phyloP scores from a whole-genome alignment of 140 eudicot species.

The Ambrosia hybrid region DNA sequence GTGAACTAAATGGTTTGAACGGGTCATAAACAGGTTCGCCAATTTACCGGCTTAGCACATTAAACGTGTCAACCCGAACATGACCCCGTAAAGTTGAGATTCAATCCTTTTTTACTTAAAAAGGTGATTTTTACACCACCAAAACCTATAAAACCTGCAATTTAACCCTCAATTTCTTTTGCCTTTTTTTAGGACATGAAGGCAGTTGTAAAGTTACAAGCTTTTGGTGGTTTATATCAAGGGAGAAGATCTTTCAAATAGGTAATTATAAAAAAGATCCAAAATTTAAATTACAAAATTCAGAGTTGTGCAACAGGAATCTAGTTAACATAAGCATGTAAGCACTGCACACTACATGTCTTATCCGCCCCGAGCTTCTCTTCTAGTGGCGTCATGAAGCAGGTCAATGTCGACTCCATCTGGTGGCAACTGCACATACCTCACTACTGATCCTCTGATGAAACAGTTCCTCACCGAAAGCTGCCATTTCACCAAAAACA shows the following conservation, averaged over 20 bases:
- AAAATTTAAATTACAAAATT: slow-evolving; percentile 15
- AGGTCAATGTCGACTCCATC: slow-evolving; percentile 95
- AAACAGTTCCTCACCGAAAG: slow-evolving; percentile 96
- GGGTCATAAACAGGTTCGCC: neutral
- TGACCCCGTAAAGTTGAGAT: too few species aligned
- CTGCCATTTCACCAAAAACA: slow-evolving; percentile 37
- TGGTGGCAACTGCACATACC: slow-evolving; percentile 94
- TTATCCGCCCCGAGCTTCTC: slow-evolving; percentile 97
- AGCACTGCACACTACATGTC: slow-evolving; percentile 5
- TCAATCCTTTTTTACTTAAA: neutral
- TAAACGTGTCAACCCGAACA: neutral
- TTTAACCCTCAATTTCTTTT: too few species aligned
- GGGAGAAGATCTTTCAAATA: slow-evolving; percentile 1
- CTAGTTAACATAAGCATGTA: slow-evolving; percentile 7
- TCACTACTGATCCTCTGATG: slow-evolving; percentile 95
- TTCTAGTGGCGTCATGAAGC: slow-evolving; percentile 98
- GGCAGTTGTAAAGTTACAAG: neutral
- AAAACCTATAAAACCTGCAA: too few species aligned
- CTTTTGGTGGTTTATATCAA: neutral
- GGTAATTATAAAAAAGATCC: neutral
- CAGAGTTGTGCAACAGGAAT: slow-evolving; percentile 29
- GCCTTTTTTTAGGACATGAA: neutral
- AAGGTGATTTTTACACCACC: neutral
- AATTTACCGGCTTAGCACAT: neutral
- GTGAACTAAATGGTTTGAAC: too few species aligned